Base-by-base conservation (phyloP, 495 filamentous ascomycete species). In the Cercophora samala region DNA sequence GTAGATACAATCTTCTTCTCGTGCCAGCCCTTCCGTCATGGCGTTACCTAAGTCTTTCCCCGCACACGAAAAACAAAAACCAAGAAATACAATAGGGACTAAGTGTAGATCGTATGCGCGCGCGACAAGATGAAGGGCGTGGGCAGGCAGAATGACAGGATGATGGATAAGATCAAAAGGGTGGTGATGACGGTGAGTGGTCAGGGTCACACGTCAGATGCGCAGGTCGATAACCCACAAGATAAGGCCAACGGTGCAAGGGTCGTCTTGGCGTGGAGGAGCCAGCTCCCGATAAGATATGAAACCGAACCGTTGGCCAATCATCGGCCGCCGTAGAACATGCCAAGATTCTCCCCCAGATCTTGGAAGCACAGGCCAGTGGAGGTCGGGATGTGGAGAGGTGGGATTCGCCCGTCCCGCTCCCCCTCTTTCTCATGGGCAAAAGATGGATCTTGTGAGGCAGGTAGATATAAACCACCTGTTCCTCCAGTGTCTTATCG, bases 31-130 rank as follows among this genome's bases (percentile, higher is more conserved):
- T 52, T 8, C 22, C n/a, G 61, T 63, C 61, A 63, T 63, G 15
- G 61, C 61, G 54, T 63, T 63, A 63, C 61, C 42, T 63, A 63
- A 63, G 25, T 54, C 19, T 21, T 21, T 24, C n/a, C n/a, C 22
- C 54, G 26, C 26, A 29, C 22, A 21, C 19, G 54, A 21, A 60
- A 9, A 23, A 60, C 3, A 18, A 60, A 32, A 25, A 60, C 26
- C 23, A 4, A 6, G 8, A 1, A 29, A 29, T 5, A 6, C 26
- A 6, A 29, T 29, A 29, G 4, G 26, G 8, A 24, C 22, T 60
- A 60, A 4, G 5, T 60, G 17, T 29, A 60, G 58, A 18, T 60
- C 11, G 58, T 60, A 60, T 60, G 58, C 58, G 58, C 22, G 24
- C 23, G 24, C 26, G 17, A 15, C n/a, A 26, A 9, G 13, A 25